Evolutionary conservation across 2,329 filamentous ascomycete genomes (phyloP).

Genomic region (Phaeoacremonium minimum): DNA sequence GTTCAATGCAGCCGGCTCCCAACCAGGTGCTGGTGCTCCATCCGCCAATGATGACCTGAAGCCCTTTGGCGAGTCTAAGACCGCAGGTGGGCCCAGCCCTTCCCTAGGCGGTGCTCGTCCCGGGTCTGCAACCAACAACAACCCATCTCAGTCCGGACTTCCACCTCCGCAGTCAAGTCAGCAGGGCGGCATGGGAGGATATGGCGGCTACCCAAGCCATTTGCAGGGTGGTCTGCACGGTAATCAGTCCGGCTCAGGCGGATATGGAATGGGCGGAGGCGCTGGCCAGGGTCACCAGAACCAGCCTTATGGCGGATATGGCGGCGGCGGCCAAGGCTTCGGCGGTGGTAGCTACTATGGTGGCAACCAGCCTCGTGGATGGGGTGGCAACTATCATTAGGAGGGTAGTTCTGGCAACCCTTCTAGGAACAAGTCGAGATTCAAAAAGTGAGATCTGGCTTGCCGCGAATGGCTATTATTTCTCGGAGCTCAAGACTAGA

Average conservation of each 20-base stretch:
- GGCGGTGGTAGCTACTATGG: slow-evolving; percentile 43
- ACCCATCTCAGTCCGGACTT: slow-evolving; percentile 47
- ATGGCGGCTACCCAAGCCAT: slow-evolving; percentile 53
- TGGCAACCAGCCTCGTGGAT: slow-evolving; percentile 45
- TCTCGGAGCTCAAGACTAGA: neutral
- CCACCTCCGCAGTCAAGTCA: slow-evolving; percentile 51
- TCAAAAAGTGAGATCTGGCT: neutral
- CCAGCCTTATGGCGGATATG: slow-evolving; percentile 50
- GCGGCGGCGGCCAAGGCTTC: slow-evolving; percentile 39
- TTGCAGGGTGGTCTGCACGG: slow-evolving; percentile 49
- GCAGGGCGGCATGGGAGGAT: slow-evolving; percentile 45
- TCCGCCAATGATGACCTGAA: slow-evolving; percentile 51
- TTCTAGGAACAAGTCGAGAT: neutral
- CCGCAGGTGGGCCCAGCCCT: slow-evolving; percentile 49
- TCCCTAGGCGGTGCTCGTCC: slow-evolving; percentile 52
- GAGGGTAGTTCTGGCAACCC: neutral
- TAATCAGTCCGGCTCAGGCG: slow-evolving; percentile 35
- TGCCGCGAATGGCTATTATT: neutral
- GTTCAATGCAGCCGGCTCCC: slow-evolving; percentile 45
- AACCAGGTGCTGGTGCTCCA: slow-evolving; percentile 36
- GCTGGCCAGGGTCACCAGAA: slow-evolving; percentile 48
- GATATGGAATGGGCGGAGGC: slow-evolving; percentile 50
- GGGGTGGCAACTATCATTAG: slow-evolving; percentile 52
- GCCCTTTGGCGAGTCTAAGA: slow-evolving; percentile 54
- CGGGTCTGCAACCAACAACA: slow-evolving; percentile 53